A percentile compares a stretch with the other conserved stretches of the same genome.
phyloP scores from a whole-genome alignment of 306 rosid species.

The Adenanthera pavonina region DNA sequence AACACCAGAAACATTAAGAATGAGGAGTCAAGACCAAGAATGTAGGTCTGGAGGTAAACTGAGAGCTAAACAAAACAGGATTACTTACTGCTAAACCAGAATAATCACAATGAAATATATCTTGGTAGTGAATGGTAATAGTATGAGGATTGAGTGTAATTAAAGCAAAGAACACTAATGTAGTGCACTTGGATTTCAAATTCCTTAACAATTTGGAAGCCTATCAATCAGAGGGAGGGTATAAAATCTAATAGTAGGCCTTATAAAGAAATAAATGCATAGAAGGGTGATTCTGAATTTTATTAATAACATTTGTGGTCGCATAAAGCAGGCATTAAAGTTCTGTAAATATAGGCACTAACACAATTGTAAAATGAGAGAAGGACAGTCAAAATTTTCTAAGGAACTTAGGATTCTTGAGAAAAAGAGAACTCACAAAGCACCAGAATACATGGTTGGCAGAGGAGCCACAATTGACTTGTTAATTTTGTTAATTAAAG shows the following conservation, averaged over 20 bases:
- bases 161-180: constrained; percentile 10
- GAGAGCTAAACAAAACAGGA: constrained; percentile 27
- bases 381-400: background rate
- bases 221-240: background rate
- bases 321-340: constrained; percentile 21
- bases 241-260: constrained; percentile 10
- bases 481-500: constrained; percentile 88
- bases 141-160: constrained; percentile 10
- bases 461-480: constrained; percentile 96
- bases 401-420: constrained; percentile 25
- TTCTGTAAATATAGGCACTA: constrained; percentile 16
- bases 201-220: constrained; percentile 28
- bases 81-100: constrained; percentile 23
- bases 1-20: constrained; percentile 8
- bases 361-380: constrained; percentile 13
- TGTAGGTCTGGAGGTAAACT: background rate
- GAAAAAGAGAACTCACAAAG: constrained; percentile 72
- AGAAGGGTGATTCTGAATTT: constrained; percentile 21
- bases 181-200: background rate
- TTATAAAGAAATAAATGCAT: constrained; percentile 5
- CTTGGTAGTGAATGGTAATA: constrained; percentile 5
- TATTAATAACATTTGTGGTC: constrained; percentile 7
- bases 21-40: constrained; percentile 20
- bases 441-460: constrained; percentile 84
- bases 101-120: constrained; percentile 3